Conservation (phyloP, 345 rosid genomes). For the Aquilaria yunnanensis region DNA sequence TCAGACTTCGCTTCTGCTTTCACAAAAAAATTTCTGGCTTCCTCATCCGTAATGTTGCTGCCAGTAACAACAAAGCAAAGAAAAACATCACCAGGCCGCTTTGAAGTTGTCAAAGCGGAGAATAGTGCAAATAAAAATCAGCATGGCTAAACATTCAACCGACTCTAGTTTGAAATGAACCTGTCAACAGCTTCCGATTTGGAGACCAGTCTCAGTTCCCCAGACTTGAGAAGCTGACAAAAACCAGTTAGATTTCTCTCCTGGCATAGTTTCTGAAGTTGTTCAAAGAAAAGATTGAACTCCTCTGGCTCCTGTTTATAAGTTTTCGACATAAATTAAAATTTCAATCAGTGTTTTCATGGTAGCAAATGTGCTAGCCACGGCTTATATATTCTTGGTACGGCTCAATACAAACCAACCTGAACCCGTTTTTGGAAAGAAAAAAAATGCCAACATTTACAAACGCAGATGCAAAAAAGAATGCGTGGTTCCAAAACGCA, state of each 20-base stretch:
- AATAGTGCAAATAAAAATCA: neutral
- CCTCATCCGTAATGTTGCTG: constrained; percentile 71
- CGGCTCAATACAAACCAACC: too few relatives aligned
- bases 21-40: constrained; percentile 39
- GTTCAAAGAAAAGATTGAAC: constrained; percentile 57
- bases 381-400: too few relatives aligned
- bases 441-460: neutral
- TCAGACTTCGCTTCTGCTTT: constrained; percentile 30
- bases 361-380: neutral
- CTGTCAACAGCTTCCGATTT: constrained; percentile 86
- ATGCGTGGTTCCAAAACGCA: neutral
- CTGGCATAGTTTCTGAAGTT: constrained; percentile 32
- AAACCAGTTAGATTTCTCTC: constrained; percentile 33
- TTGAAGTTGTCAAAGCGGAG: neutral
- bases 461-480: neutral
- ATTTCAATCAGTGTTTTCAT: neutral
- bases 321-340: neutral
- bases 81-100: constrained; percentile 8
- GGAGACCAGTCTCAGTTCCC: constrained; percentile 52
- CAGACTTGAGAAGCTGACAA: constrained; percentile 38
- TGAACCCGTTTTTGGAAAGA: neutral
- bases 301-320: constrained; percentile 73
- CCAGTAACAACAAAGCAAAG: constrained; percentile 4
- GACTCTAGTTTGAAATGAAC: constrained; percentile 22
- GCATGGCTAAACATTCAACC: neutral